Percentiles rank a stretch among this genome's conserved stretches.
Evolutionary conservation across 2,329 filamentous ascomycete genomes (phyloP).

Genomic region (Onygenales sp.): DNA sequence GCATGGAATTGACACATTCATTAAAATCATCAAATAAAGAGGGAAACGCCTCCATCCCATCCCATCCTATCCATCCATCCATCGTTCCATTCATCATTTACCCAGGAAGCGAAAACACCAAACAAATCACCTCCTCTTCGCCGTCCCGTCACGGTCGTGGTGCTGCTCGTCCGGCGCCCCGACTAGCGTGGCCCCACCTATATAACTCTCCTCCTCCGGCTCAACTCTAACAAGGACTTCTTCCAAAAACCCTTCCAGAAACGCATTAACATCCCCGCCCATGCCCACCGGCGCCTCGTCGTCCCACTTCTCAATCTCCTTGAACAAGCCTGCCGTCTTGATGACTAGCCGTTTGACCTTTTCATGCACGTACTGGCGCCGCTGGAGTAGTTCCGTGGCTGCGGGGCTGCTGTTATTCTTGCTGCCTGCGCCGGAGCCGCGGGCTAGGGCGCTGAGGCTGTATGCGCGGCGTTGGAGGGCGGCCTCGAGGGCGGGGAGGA

Average conservation of each 20-base stretch:
- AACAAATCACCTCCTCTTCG: neutral
- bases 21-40: too few relatives aligned
- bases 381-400: slow-evolving; percentile 43
- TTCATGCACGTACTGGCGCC: slow-evolving; percentile 70
- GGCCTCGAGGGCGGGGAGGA: slow-evolving; percentile 85
- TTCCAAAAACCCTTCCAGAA: slow-evolving; percentile 85
- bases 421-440: slow-evolving; percentile 6
- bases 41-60: too few relatives aligned
- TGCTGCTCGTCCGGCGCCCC: too few relatives aligned
- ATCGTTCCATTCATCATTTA: too few relatives aligned
- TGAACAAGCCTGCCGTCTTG: slow-evolving; percentile 73
- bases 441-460: slow-evolving; percentile 39
- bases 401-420: slow-evolving; percentile 40
- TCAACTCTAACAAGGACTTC: slow-evolving; percentile 90
- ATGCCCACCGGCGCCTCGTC: slow-evolving; percentile 81
- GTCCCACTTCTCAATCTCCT: slow-evolving; percentile 84
- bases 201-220: slow-evolving; percentile 57
- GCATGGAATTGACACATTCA: too few relatives aligned
- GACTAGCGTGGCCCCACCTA: neutral
- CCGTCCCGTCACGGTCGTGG: neutral
- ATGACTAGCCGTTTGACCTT: slow-evolving; percentile 71
- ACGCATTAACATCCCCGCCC: slow-evolving; percentile 80
- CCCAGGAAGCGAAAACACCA: too few relatives aligned
- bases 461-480: slow-evolving; percentile 69
- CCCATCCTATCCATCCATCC: too few relatives aligned